phyloP scores from a whole-genome alignment of 2,329 filamentous ascomycete species.

The Penicillium concentricum region DNA sequence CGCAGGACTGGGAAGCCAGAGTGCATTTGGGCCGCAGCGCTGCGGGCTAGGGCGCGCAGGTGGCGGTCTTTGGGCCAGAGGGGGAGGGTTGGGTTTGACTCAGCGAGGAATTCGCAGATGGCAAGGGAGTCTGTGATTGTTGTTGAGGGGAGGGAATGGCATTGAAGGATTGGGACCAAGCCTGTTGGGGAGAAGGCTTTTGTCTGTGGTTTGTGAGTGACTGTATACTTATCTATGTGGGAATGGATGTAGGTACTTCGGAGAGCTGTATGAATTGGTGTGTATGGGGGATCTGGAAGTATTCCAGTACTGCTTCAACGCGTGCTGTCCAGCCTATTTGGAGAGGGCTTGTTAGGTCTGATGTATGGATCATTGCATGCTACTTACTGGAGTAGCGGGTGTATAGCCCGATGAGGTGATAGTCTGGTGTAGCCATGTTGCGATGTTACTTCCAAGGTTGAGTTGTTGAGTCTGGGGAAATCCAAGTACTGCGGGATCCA shows the following conservation, averaged over 20 bases:
- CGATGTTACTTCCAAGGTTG: too few species aligned
- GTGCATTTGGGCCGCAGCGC: constrained; percentile 36
- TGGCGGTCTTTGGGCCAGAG: constrained; percentile 35
- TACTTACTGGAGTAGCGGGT: constrained; percentile 37
- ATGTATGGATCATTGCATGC: neutral
- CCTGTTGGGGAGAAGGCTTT: constrained; percentile 29
- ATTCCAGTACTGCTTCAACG: constrained; percentile 34
- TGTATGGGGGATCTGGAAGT: constrained; percentile 34
- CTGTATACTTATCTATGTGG: neutral
- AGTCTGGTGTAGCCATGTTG: constrained; percentile 17
- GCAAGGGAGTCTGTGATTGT: constrained; percentile 32
- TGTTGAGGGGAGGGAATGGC: constrained; percentile 21
- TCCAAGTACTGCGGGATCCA: neutral
- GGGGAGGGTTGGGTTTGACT: constrained; percentile 27
- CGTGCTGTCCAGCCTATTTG: constrained; percentile 36
- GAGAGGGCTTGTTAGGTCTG: neutral
- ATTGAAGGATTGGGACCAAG: constrained; percentile 31
- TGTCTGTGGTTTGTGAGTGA: constrained; percentile 15
- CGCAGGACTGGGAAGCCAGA: constrained; percentile 32
- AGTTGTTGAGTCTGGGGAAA: neutral
- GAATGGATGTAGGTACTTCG: constrained; percentile 18
- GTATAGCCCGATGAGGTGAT: constrained; percentile 30
- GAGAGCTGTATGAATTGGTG: constrained; percentile 23
- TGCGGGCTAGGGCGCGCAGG: constrained; percentile 34
- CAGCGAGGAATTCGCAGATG: constrained; percentile 37